A percentile compares a stretch with the other conserved stretches of the same genome.
phyloP scores from a whole-genome alignment of 352 stramenopile species.

The Pythium phragmitis region DNA sequence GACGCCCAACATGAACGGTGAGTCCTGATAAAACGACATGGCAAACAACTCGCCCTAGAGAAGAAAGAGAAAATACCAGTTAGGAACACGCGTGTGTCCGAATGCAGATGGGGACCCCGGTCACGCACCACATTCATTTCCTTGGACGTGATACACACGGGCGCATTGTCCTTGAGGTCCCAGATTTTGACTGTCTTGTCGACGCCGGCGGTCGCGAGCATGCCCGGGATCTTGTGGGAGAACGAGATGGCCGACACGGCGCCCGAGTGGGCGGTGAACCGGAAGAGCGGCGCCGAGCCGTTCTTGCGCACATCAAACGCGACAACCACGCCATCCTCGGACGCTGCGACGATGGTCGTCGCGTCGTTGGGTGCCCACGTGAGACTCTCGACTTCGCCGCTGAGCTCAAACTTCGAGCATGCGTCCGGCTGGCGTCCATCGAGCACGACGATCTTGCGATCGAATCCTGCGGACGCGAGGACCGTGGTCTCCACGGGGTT shows the following conservation, averaged over 20 bases:
- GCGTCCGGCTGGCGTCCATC: conserved; percentile 88
- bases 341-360: conserved; percentile 91
- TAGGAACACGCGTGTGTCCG: background rate
- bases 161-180: conserved; percentile 84
- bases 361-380: conserved; percentile 93
- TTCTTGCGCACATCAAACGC: conserved; percentile 96
- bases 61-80: conserved; percentile 11
- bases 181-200: conserved; percentile 99
- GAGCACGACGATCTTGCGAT: conserved; percentile 93
- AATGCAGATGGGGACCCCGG: background rate
- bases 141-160: conserved; percentile 87
- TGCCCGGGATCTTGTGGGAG: conserved; percentile 83
- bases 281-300: conserved; percentile 90
- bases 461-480: conserved; percentile 95
- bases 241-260: conserved; percentile 87
- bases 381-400: conserved; percentile 89
- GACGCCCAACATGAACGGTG: conserved; percentile 87
- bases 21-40: conserved; percentile 89
- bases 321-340: conserved; percentile 93
- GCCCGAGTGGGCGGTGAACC: conserved; percentile 90
- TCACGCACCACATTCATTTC: conserved; percentile 90
- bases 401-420: conserved; percentile 82
- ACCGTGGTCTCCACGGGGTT: conserved; percentile 96
- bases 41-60: conserved; percentile 87
- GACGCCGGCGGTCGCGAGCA: conserved; percentile 95